Conservation (phyloP, 495 filamentous ascomycete species). For the Neurospora sp. region DNA sequence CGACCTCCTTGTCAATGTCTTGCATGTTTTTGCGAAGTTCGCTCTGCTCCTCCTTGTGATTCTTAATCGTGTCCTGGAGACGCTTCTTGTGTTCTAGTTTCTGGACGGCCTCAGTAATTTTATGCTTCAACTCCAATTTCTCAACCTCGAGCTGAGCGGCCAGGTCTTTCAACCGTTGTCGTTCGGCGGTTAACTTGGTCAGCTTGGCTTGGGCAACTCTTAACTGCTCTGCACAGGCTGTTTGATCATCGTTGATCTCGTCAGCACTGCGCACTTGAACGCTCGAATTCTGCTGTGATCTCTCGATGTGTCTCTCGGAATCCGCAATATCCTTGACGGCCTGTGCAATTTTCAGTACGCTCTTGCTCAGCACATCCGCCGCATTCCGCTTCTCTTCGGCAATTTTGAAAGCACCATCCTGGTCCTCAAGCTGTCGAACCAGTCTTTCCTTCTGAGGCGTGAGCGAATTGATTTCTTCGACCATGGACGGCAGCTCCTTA, state of each 20-base stretch:
- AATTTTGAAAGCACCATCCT: constrained; percentile 60
- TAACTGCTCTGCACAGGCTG: constrained; percentile 55
- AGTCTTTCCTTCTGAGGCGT: constrained; percentile 48
- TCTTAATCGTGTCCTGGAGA: constrained; percentile 58
- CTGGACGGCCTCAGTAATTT: constrained; percentile 55
- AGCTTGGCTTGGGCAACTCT: constrained; percentile 52
- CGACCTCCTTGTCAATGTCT: constrained; percentile 58
- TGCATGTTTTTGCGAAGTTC: constrained; percentile 60
- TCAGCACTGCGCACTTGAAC: constrained; percentile 58
- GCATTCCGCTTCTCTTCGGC: constrained; percentile 58
- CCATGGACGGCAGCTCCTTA: constrained; percentile 59
- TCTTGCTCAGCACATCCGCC: constrained; percentile 62
- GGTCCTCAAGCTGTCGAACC: constrained; percentile 57
- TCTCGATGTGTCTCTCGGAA: constrained; percentile 58
- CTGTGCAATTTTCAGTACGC: constrained; percentile 65
- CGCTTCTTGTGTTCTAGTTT: constrained; percentile 69
- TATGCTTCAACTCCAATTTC: constrained; percentile 56
- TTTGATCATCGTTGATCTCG: constrained; percentile 72
- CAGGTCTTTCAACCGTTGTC: constrained; percentile 57
- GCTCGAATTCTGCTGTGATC: constrained; percentile 59
- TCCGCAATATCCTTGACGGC: constrained; percentile 59
- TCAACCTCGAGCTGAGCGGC: constrained; percentile 63
- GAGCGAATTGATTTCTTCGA: constrained; percentile 48
- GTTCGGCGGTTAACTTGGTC: constrained; percentile 53
- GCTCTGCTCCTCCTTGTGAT: constrained; percentile 54